Percentiles rank a stretch among this genome's conserved stretches.
These are phyloP conservation scores for Calcarisporium arbuscula DNA, from an alignment of 2,329 filamentous ascomycete species.

Conservation along the genomic window DNA sequence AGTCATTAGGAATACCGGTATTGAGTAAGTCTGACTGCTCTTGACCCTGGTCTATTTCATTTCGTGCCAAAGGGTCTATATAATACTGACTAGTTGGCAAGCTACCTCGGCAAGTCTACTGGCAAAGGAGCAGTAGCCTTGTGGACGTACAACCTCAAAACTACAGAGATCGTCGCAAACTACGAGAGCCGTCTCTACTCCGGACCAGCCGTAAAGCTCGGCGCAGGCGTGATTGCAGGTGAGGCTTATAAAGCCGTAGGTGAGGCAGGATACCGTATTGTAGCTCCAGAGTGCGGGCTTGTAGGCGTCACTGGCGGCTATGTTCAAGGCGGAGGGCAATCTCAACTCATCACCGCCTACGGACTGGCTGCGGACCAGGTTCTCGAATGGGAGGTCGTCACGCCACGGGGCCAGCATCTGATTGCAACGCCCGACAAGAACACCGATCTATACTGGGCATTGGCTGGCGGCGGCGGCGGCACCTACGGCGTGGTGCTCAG, in stretches of 20 bases:
- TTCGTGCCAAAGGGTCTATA: too few species aligned
- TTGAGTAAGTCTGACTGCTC: constrained; percentile 22
- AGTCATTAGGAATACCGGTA: constrained; percentile 23
- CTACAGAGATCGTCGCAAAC: constrained; percentile 9
- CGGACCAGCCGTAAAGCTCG: constrained; percentile 45
- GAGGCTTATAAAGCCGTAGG: constrained; percentile 44
- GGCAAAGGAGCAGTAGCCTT: constrained; percentile 29
- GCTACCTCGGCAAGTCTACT: constrained; percentile 27
- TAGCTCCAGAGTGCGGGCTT: constrained; percentile 43
- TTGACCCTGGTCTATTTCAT: too few species aligned
- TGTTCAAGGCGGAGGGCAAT: constrained; percentile 41
- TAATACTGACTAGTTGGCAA: constrained; percentile 2
- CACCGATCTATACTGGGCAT: constrained; percentile 48
- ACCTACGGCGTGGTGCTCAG: constrained; percentile 48
- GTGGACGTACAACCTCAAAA: constrained; percentile 35
- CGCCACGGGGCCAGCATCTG: constrained; percentile 33
- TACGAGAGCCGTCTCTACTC: constrained; percentile 19
- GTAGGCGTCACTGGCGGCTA: constrained; percentile 39
- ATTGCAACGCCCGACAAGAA: constrained; percentile 36
- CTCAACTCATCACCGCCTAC: constrained; percentile 30
- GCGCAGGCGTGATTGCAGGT: constrained; percentile 43
- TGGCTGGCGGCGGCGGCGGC: constrained; percentile 44
- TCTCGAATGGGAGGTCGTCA: constrained; percentile 38
- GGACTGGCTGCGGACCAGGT: constrained; percentile 44
- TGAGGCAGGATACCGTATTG: constrained; percentile 35